phyloP scores from a whole-genome alignment of 1,284 basidiomycete species.

The Tylopilus sp. region DNA sequence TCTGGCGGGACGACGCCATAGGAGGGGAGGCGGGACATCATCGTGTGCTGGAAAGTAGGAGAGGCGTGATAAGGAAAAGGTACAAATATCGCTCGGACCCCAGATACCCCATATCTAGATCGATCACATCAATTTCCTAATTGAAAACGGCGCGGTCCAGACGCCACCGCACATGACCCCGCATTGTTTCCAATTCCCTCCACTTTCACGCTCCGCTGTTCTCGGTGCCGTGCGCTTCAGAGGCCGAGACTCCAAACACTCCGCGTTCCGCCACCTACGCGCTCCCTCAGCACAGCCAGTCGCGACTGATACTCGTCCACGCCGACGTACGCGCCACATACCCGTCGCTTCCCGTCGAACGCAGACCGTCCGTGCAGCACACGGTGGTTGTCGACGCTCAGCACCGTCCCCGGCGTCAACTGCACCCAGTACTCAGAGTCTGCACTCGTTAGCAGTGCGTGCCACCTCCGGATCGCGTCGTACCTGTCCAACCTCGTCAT shows the following conservation, averaged over 20 bases:
- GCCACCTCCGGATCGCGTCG: conserved; percentile 77
- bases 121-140: conserved; percentile 8
- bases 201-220: conserved; percentile 10
- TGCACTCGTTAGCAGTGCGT: conserved; percentile 68
- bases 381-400: conserved; percentile 81
- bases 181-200: conserved; percentile 26
- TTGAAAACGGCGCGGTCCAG: conserved; percentile 20
- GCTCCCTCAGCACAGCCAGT: conserved; percentile 62
- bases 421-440: conserved; percentile 93
- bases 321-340: conserved; percentile 95
- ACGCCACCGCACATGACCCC: conserved; percentile 25
- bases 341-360: conserved; percentile 83
- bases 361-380: conserved; percentile 91
- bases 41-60: conserved; percentile 2
- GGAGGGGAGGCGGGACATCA: conserved; percentile 12
- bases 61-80: conserved; percentile 16
- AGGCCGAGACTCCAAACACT: conserved; percentile 25
- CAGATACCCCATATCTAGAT: conserved; percentile 21
- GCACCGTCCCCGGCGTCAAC: conserved; percentile 78
- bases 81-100: conserved; percentile 26
- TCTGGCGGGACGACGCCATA: conserved; percentile 40
- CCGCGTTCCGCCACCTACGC: conserved; percentile 36
- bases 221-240: conserved; percentile 24
- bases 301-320: conserved; percentile 86
- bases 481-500: conserved; percentile 53